Conservation (phyloP, 2,329 filamentous ascomycete species). For the Apiospora malaysiana region DNA sequence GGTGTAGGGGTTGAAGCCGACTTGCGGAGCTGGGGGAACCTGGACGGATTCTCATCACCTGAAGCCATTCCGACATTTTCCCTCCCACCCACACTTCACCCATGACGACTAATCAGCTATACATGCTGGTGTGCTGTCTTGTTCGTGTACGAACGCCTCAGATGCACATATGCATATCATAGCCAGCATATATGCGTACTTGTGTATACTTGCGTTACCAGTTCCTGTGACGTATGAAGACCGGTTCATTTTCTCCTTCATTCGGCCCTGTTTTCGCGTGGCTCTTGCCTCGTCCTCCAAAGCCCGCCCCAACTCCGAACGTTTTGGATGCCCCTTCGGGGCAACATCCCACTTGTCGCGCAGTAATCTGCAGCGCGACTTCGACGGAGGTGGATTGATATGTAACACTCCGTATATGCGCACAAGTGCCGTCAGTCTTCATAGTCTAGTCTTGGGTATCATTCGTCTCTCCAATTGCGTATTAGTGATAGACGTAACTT, state of each 20-base stretch:
- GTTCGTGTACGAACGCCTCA: background rate
- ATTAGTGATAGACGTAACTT: background rate
- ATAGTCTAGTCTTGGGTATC: background rate
- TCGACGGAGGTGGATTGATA: background rate
- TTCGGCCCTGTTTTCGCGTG: conserved; percentile 2
- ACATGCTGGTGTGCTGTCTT: background rate
- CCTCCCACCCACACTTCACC: background rate
- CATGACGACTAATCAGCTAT: conserved; percentile 11
- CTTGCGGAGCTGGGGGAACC: conserved; percentile 7
- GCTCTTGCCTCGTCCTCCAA: background rate
- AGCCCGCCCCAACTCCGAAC: conserved; percentile 16
- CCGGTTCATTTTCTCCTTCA: background rate
- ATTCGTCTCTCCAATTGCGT: background rate
- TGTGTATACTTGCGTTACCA: background rate
- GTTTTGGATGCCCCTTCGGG: background rate
- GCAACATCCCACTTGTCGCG: background rate
- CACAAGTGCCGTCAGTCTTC: background rate
- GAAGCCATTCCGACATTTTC: conserved; percentile 8
- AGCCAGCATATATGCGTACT: background rate
- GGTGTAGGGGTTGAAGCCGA: conserved; percentile 2
- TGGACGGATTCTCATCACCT: conserved; percentile 2
- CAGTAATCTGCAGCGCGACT: background rate
- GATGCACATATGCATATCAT: background rate
- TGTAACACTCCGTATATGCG: background rate
- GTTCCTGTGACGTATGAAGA: background rate